Evolutionary conservation across 495 filamentous ascomycete genomes (phyloP).

Genomic region (Hypomontagnella submonticulosa): DNA sequence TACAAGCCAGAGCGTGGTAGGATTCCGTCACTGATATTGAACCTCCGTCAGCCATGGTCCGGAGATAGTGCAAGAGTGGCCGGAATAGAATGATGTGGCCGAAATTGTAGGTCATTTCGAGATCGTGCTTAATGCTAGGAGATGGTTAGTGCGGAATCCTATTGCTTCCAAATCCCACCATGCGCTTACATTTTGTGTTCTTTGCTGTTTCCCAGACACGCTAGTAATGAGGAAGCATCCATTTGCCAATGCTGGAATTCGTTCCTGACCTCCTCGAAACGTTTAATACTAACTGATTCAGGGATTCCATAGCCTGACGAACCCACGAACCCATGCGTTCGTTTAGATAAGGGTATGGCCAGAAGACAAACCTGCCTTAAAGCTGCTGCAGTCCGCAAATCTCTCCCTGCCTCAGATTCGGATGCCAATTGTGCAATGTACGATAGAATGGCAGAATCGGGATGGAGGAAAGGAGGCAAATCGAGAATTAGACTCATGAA

Average conservation of each 20-base stretch:
- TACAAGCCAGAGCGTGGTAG: conserved; percentile 14
- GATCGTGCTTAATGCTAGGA: conserved; percentile 4
- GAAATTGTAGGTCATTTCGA: conserved; percentile 21
- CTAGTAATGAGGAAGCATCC: conserved; percentile 9
- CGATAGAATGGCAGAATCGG: not conserved
- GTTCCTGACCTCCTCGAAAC: conserved; percentile 9
- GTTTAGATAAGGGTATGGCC: conserved; percentile 9
- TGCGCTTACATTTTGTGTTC: conserved; percentile 9
- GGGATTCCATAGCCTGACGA: not conserved
- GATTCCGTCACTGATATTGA: conserved; percentile 8
- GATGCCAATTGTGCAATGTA: conserved; percentile 2
- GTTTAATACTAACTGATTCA: conserved; percentile 1
- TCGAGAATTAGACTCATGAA: conserved; percentile 8
- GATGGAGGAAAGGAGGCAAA: conserved; percentile 9
- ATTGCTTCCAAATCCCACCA: not conserved
- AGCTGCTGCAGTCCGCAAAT: conserved; percentile 3
- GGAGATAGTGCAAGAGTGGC: conserved; percentile 10
- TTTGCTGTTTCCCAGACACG: not conserved
- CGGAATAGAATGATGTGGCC: conserved; percentile 16
- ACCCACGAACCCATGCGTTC: not conserved
- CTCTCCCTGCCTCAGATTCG: conserved; percentile 2
- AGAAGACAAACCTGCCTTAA: conserved; percentile 16
- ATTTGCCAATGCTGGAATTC: conserved; percentile 13
- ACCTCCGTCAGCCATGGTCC: conserved; percentile 15
- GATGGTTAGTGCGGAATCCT: not conserved